phyloP scores from a whole-genome alignment of 2,329 filamentous ascomycete species.

The Aspergillus sp. region DNA sequence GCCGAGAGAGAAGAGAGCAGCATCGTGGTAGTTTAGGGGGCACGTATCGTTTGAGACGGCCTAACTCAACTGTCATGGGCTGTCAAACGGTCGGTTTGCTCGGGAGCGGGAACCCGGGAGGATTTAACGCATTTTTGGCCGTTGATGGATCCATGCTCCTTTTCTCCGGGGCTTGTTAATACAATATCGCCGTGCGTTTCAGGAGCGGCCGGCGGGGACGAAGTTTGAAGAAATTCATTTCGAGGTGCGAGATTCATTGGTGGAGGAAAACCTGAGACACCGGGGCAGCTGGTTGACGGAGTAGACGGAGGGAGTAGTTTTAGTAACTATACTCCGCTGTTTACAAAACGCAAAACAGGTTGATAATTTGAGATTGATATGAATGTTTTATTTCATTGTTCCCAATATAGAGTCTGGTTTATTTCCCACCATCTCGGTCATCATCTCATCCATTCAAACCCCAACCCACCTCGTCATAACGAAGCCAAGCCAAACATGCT shows the following conservation, averaged over 20 bases:
- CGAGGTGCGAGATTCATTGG: conserved; percentile 13
- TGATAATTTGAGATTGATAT: neutral
- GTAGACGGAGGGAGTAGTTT: too few relatives aligned
- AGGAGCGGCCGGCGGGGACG: neutral
- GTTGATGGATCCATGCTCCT: too few relatives aligned
- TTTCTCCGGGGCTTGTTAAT: too few relatives aligned
- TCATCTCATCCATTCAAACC: conserved; percentile 12
- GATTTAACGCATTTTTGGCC: too few relatives aligned
- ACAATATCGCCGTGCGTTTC: neutral
- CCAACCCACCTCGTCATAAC: neutral
- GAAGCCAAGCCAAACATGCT: conserved; percentile 13
- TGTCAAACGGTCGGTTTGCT: too few relatives aligned
- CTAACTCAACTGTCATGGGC: too few relatives aligned
- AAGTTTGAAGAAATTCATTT: neutral
- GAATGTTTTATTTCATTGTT: conserved; percentile 5
- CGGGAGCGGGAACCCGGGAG: too few relatives aligned
- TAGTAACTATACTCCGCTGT: neutral
- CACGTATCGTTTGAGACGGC: too few relatives aligned
- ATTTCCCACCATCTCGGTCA: conserved; percentile 6
- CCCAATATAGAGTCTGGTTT: conserved; percentile 3
- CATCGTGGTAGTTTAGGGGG: neutral
- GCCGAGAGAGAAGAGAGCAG: neutral
- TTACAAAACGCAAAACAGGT: neutral
- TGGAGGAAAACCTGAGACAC: conserved; percentile 16
- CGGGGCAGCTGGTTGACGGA: neutral